A percentile compares a stretch with the other conserved stretches of the same genome.
Evolutionary conservation across 2,329 filamentous ascomycete species (phyloP).

Genomic region (Ceratocystis colombiana): DNA sequence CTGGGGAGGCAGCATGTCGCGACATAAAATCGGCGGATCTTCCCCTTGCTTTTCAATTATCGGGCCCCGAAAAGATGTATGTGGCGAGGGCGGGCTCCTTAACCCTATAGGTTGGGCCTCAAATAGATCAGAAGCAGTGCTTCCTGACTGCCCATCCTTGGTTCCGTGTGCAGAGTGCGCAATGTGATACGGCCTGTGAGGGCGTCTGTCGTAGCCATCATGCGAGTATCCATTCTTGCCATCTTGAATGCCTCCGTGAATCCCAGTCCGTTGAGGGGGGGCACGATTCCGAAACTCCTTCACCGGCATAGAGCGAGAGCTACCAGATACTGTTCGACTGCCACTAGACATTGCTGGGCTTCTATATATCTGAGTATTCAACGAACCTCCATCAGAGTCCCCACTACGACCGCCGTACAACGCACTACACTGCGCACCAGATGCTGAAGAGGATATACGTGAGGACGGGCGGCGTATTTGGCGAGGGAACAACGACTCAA

Average conservation of each 20-base stretch:
- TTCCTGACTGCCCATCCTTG: background rate
- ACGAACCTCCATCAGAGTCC: conserved; percentile 2
- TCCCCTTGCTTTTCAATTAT: background rate
- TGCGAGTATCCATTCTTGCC: conserved; percentile 4
- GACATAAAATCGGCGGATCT: background rate
- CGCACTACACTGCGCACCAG: background rate
- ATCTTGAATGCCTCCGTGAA: conserved; percentile 10
- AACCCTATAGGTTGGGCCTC: background rate
- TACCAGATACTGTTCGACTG: conserved; percentile 7
- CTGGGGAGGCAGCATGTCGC: background rate
- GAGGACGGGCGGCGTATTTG: conserved; percentile 14
- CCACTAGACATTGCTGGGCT: conserved; percentile 3
- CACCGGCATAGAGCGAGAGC: conserved; percentile 7
- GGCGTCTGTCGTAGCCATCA: conserved; percentile 15
- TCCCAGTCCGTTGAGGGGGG: conserved; percentile 11
- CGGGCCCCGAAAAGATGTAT: background rate
- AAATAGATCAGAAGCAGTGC: conserved; percentile 8
- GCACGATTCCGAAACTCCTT: conserved; percentile 14
- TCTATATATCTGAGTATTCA: background rate
- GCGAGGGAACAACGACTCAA: conserved; percentile 11
- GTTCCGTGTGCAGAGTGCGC: background rate
- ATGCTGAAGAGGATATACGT: conserved; percentile 13
- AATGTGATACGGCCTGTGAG: conserved; percentile 18
- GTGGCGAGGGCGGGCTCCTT: background rate
- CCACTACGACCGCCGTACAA: background rate